Conservation (phyloP, 495 filamentous ascomycete species). For the Lichenothelia convexa region DNA sequence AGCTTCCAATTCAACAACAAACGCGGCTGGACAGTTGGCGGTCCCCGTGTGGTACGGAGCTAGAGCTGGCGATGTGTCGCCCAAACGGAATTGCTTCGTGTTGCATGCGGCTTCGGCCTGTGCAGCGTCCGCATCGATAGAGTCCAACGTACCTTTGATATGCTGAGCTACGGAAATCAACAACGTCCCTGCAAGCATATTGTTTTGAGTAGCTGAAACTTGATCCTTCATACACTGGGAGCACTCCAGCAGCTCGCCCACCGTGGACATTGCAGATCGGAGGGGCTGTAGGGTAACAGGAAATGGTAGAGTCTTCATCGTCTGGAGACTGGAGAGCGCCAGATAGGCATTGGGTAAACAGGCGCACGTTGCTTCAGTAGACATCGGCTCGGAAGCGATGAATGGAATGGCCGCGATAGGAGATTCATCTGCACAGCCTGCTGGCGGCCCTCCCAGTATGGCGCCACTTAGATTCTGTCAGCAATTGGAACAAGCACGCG, state of each 20-base stretch:
- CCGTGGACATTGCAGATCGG: conserved; percentile 15
- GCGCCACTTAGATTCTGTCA: neutral
- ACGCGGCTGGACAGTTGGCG: conserved; percentile 16
- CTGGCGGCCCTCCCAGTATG: neutral
- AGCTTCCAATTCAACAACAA: conserved; percentile 15
- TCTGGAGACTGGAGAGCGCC: conserved; percentile 13
- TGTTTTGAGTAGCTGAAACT: conserved; percentile 19
- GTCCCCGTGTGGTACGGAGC: conserved; percentile 17
- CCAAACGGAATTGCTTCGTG: conserved; percentile 18
- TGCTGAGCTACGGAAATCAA: conserved; percentile 15
- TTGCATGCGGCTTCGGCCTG: conserved; percentile 8
- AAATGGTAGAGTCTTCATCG: conserved; percentile 14
- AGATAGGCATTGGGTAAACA: conserved; percentile 22
- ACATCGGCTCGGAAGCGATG: neutral
- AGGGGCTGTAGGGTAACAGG: conserved; percentile 15
- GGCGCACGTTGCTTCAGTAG: conserved; percentile 8
- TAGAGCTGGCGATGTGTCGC: conserved; percentile 12
- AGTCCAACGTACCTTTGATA: conserved; percentile 13
- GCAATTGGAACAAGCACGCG: neutral
- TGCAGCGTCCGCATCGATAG: conserved; percentile 15
- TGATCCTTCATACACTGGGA: conserved; percentile 14
- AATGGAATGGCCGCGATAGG: neutral
- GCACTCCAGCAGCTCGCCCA: conserved; percentile 15
- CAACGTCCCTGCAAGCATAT: conserved; percentile 12
- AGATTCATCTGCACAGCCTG: neutral